These are phyloP conservation scores for Jacaranda mimosifolia DNA, from an alignment of 257 asterid genomes.

Conservation along the genomic window DNA sequence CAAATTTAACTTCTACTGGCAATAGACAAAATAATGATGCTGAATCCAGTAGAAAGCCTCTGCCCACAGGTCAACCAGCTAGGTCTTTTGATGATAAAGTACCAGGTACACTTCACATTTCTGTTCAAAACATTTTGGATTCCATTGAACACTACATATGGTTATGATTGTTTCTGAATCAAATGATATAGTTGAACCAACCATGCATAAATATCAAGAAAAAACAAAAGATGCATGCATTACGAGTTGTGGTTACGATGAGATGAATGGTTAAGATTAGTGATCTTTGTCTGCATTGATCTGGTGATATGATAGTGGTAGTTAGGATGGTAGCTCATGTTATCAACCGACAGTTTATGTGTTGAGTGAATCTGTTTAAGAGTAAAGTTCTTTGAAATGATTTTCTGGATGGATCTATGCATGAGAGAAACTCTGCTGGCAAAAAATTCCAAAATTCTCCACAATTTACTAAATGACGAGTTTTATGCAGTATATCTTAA, in stretches of 20 bases:
- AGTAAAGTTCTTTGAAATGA: too few relatives aligned
- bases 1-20: slow-evolving; percentile 50
- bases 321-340: too few relatives aligned
- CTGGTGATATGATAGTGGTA: too few relatives aligned
- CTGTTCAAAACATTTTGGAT: not conserved
- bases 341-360: too few relatives aligned
- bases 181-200: not conserved
- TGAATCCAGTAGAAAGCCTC: slow-evolving; percentile 43
- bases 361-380: too few relatives aligned
- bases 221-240: too few relatives aligned
- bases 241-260: too few relatives aligned
- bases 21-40: slow-evolving; percentile 49
- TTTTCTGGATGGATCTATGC: too few relatives aligned
- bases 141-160: not conserved
- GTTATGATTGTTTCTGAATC: slow-evolving; percentile 16
- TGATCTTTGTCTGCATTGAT: too few relatives aligned
- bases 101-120: slow-evolving; percentile 57
- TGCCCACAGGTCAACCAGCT: slow-evolving; percentile 39
- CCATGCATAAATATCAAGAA: too few relatives aligned
- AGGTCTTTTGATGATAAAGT: slow-evolving; percentile 52
- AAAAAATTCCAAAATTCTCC: not conserved
- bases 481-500: not conserved
- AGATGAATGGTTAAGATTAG: too few relatives aligned
- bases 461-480: not conserved
- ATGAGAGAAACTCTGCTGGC: too few relatives aligned